These are phyloP conservation scores for Penicillium subrubescens DNA, from an alignment of 495 filamentous ascomycete species.

Conservation along the genomic window DNA sequence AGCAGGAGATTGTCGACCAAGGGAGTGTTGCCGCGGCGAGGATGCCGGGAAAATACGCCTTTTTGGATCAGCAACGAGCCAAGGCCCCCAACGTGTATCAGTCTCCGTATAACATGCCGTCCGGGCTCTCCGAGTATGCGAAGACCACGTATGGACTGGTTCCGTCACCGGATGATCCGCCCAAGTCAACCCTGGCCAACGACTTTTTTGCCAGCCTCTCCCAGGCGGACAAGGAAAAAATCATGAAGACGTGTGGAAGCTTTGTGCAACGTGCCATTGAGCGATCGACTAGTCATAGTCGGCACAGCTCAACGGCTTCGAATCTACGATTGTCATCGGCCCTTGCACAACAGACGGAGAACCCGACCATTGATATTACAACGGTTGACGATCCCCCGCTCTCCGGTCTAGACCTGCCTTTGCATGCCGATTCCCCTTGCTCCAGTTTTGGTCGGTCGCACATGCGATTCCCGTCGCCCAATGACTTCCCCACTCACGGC, in stretches of 20 bases:
- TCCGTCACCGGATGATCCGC: conserved; percentile 39
- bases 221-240: conserved; percentile 44
- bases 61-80: conserved; percentile 46
- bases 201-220: conserved; percentile 48
- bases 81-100: conserved; percentile 47
- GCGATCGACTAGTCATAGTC: conserved; percentile 46
- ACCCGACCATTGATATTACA: conserved; percentile 53
- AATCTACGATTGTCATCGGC: conserved; percentile 48
- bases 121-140: conserved; percentile 48
- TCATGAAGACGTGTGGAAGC: conserved; percentile 50
- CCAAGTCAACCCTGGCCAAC: conserved; percentile 47
- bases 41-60: conserved; percentile 48
- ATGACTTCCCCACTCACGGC: conserved; percentile 47
- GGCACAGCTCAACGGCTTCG: conserved; percentile 43
- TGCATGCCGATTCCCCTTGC: conserved; percentile 49
- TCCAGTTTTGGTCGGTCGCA: conserved; percentile 54
- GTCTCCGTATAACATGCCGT: conserved; percentile 53
- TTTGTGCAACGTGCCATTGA: conserved; percentile 50
- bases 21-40: conserved; percentile 37
- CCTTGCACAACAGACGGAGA: conserved; percentile 48
- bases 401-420: conserved; percentile 43
- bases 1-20: conserved; percentile 39
- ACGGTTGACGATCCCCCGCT: conserved; percentile 47
- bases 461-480: conserved; percentile 48
- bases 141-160: conserved; percentile 44